phyloP scores from a whole-genome alignment of 495 filamentous ascomycete species.

The Chaetomium tenue region DNA sequence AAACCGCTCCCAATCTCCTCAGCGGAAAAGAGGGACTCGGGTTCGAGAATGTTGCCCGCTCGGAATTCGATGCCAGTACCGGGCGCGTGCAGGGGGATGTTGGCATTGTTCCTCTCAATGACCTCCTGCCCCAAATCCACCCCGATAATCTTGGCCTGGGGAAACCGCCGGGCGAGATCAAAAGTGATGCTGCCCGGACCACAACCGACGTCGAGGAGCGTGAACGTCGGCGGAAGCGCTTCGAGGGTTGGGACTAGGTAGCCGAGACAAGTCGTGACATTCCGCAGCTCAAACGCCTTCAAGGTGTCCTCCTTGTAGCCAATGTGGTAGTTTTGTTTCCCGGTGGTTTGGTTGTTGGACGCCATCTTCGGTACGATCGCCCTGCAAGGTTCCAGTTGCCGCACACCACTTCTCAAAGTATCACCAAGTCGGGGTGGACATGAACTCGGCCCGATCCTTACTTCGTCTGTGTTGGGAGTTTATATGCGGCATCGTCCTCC shows the following conservation, averaged over 20 bases:
- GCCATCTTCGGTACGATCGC: constrained; percentile 1
- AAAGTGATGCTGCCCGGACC: constrained; percentile 21
- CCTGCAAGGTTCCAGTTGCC: not conserved
- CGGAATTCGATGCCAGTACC: constrained; percentile 17
- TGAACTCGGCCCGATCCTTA: not conserved
- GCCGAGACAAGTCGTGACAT: constrained; percentile 18
- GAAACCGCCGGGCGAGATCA: constrained; percentile 19
- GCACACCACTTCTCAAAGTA: no score
- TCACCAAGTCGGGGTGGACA: no score
- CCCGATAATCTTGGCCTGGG: constrained; percentile 18
- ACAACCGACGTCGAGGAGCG: constrained; percentile 19
- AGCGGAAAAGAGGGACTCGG: constrained; percentile 1
- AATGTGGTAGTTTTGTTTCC: constrained; percentile 18
- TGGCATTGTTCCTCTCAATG: constrained; percentile 18
- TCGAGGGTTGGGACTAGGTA: constrained; percentile 20
- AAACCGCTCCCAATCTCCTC: constrained; percentile 11
- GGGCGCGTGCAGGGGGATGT: constrained; percentile 13
- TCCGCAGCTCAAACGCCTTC: constrained; percentile 18
- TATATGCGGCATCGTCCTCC: no score
- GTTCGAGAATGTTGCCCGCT: constrained; percentile 18
- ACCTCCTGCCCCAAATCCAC: constrained; percentile 14
- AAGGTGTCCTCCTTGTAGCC: constrained; percentile 21
- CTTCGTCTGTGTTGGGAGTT: not conserved
- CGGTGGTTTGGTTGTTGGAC: constrained; percentile 6
- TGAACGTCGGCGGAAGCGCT: constrained; percentile 17